Conservation (phyloP, 1,284 basidiomycete species). For the Psilocybe mexicana region DNA sequence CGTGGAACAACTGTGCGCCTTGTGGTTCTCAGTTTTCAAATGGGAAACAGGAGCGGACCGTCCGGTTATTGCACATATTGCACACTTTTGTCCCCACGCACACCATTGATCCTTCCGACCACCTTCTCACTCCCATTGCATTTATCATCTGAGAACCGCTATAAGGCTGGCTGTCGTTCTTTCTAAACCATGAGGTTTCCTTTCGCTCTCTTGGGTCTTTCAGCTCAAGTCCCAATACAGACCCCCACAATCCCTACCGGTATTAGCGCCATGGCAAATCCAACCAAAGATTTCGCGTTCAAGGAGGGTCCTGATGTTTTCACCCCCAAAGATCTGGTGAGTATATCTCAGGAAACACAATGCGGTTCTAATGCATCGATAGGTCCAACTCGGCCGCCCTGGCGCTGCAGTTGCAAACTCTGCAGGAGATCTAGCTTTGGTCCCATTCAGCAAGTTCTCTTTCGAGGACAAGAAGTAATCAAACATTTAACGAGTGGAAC, state of each 20-base stretch:
- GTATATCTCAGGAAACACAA: background rate
- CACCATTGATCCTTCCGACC: background rate
- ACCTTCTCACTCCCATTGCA: background rate
- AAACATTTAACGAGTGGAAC: background rate
- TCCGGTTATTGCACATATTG: background rate
- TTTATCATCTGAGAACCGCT: background rate
- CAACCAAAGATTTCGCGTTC: slow-evolving; percentile 47
- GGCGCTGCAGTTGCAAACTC: slow-evolving; percentile 17
- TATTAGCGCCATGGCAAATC: slow-evolving; percentile 3
- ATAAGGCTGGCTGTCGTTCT: background rate
- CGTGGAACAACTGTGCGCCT: slow-evolving; percentile 1
- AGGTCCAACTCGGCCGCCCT: slow-evolving; percentile 21
- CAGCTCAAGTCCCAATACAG: slow-evolving; percentile 51
- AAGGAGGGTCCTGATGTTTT: slow-evolving; percentile 60
- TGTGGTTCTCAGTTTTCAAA: slow-evolving; percentile 1
- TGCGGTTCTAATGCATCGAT: background rate
- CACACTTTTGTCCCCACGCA: background rate
- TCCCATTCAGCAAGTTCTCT: slow-evolving; percentile 19
- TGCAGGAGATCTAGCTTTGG: slow-evolving; percentile 18
- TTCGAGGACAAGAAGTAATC: slow-evolving; percentile 18
- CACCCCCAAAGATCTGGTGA: slow-evolving; percentile 71
- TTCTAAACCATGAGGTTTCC: slow-evolving; percentile 39
- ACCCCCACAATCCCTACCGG: slow-evolving; percentile 4
- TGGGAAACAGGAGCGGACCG: background rate
- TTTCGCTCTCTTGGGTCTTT: slow-evolving; percentile 48